phyloP scores from a whole-genome alignment of 164 flowering plant species.

The Vitis labrusca region DNA sequence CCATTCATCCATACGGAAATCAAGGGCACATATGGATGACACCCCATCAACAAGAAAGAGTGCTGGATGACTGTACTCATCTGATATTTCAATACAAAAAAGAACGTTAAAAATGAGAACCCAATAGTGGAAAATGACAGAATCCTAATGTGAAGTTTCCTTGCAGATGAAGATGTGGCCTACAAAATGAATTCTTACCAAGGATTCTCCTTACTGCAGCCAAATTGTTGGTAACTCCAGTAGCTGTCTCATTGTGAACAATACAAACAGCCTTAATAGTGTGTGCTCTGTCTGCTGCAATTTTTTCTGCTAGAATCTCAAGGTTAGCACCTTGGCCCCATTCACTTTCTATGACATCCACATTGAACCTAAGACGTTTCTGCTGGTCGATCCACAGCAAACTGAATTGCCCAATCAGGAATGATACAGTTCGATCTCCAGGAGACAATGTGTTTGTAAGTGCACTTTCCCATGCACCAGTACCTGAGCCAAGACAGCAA shows the following conservation, averaged over 20 bases:
- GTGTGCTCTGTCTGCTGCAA: slow-evolving; percentile 76
- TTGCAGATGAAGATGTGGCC: neutral
- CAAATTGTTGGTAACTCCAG: slow-evolving; percentile 95
- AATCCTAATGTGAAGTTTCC: too few species aligned
- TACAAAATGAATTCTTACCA: slow-evolving; percentile 43
- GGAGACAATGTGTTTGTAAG: slow-evolving; percentile 94
- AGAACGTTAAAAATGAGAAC: neutral
- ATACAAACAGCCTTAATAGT: slow-evolving; percentile 94
- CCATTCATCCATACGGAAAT: slow-evolving; percentile 99
- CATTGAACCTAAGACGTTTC: slow-evolving; percentile 86
- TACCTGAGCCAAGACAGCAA: slow-evolving; percentile 46
- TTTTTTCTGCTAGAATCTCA: slow-evolving; percentile 71
- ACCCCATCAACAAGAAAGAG: slow-evolving; percentile 93
- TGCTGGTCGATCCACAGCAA: slow-evolving; percentile 98
- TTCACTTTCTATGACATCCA: slow-evolving; percentile 90
- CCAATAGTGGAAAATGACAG: neutral
- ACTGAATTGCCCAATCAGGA: slow-evolving; percentile 94
- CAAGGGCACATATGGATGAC: slow-evolving; percentile 94
- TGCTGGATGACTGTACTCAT: slow-evolving; percentile 87
- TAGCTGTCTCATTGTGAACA: slow-evolving; percentile 95
- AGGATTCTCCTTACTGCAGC: slow-evolving; percentile 76
- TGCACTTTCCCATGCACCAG: slow-evolving; percentile 99
- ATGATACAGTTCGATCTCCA: slow-evolving; percentile 80
- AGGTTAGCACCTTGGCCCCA: slow-evolving; percentile 97
- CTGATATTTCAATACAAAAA: slow-evolving; percentile 35